Percentiles rank a stretch among this genome's conserved stretches.
These are phyloP conservation scores for Talaromyces albobiverticillius DNA, from an alignment of 2,329 filamentous ascomycete genomes.

Conservation along the genomic window DNA sequence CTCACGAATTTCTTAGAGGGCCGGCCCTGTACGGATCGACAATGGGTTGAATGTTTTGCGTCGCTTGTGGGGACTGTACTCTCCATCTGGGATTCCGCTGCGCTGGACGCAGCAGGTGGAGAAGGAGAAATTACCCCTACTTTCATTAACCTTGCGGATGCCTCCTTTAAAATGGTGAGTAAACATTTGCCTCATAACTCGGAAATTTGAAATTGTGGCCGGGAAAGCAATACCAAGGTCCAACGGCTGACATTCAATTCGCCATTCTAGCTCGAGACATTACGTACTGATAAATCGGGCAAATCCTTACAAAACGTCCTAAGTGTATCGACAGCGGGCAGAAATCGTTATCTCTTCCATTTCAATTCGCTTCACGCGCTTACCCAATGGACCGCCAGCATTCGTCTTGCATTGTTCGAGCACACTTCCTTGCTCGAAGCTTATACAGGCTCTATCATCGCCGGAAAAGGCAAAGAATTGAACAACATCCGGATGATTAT, in stretches of 20 bases:
- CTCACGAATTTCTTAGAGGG: slow-evolving; percentile 63
- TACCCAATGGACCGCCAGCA: slow-evolving; percentile 92
- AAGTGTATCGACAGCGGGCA: slow-evolving; percentile 90
- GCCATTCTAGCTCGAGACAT: slow-evolving; percentile 69
- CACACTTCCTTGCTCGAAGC: slow-evolving; percentile 91
- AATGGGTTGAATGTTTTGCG: slow-evolving; percentile 95
- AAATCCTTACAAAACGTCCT: slow-evolving; percentile 90
- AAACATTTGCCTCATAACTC: not conserved
- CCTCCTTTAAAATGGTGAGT: slow-evolving; percentile 93
- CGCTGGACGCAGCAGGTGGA: slow-evolving; percentile 81
- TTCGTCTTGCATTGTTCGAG: slow-evolving; percentile 91
- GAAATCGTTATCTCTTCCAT: slow-evolving; percentile 91
- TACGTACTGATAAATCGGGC: slow-evolving; percentile 75
- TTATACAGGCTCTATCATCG: slow-evolving; percentile 92
- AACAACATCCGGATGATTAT: slow-evolving; percentile 91
- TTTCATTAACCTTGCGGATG: slow-evolving; percentile 96
- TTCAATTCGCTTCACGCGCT: slow-evolving; percentile 94
- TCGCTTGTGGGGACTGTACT: slow-evolving; percentile 93
- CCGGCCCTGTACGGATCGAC: slow-evolving; percentile 77
- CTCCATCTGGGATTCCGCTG: slow-evolving; percentile 91
- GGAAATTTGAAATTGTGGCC: not conserved
- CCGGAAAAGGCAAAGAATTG: slow-evolving; percentile 82
- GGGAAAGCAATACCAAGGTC: not conserved
- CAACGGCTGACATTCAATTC: not conserved
- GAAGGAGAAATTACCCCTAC: slow-evolving; percentile 82